phyloP scores from a whole-genome alignment of 495 filamentous ascomycete species.

The Glarea lozoyensis region DNA sequence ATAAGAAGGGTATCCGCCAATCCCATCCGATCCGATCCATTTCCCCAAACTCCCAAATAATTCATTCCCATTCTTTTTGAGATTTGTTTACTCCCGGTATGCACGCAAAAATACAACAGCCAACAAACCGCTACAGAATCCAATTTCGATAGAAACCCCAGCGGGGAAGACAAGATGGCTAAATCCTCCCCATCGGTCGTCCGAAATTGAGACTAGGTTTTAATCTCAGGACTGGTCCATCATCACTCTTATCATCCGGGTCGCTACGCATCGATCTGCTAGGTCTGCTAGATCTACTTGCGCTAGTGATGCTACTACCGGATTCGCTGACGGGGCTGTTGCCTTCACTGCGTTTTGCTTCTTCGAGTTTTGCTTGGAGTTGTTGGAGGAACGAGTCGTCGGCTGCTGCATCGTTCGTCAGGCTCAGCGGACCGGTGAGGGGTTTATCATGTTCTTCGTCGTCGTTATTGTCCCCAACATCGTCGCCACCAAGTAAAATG shows the following conservation, averaged over 20 bases:
- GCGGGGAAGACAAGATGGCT: no score
- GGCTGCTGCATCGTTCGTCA: slow-evolving; percentile 11
- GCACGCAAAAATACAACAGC: no score
- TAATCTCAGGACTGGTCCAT: slow-evolving; percentile 13
- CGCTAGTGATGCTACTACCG: background rate
- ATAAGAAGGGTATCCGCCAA: no score
- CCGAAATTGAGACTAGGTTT: slow-evolving; percentile 23
- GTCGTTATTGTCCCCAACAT: slow-evolving; percentile 3
- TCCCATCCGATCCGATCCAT: no score
- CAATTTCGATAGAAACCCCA: no score
- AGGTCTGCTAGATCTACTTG: background rate
- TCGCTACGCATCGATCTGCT: slow-evolving; percentile 1
- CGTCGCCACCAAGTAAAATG: background rate
- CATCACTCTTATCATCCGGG: slow-evolving; percentile 9
- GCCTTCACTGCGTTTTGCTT: slow-evolving; percentile 10
- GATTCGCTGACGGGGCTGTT: slow-evolving; percentile 12
- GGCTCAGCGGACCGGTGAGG: slow-evolving; percentile 15
- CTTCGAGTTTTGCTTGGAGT: slow-evolving; percentile 18
- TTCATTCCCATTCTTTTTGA: no score
- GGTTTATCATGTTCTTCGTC: slow-evolving; percentile 13
- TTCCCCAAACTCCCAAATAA: no score
- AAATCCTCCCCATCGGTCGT: slow-evolving; percentile 18
- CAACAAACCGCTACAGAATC: no score
- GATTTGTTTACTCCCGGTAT: no score
- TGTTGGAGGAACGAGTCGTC: slow-evolving; percentile 16